Percentiles rank a stretch among this genome's conserved stretches.
These are phyloP conservation scores for Lophiotrema nucula DNA, from an alignment of 495 filamentous ascomycete genomes.

Conservation along the genomic window DNA sequence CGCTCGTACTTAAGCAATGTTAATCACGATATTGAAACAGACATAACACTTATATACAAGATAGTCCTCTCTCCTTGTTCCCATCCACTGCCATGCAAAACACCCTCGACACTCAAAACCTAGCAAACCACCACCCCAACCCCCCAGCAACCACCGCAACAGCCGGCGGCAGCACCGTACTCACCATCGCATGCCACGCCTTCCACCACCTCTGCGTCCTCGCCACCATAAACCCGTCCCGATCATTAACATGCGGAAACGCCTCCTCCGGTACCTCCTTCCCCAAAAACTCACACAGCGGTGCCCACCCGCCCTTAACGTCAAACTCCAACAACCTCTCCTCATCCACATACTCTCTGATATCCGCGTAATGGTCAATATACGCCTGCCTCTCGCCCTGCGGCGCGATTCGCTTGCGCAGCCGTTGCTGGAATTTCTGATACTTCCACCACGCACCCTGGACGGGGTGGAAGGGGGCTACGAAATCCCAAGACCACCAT, in stretches of 20 bases:
- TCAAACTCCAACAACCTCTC: background rate
- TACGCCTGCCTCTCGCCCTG: background rate
- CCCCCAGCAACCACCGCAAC: background rate
- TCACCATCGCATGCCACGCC: background rate
- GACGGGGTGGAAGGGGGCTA: background rate
- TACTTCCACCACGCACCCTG: background rate
- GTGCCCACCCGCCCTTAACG: background rate
- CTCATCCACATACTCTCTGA: background rate
- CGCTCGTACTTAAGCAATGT: too few relatives aligned
- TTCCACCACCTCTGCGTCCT: background rate
- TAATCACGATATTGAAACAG: too few relatives aligned
- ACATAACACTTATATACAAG: too few relatives aligned
- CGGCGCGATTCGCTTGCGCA: background rate
- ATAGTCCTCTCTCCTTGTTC: too few relatives aligned
- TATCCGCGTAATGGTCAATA: constrained; percentile 4
- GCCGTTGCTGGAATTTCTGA: too few relatives aligned
- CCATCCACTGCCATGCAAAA: too few relatives aligned
- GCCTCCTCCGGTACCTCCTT: background rate
- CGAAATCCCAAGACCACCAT: background rate
- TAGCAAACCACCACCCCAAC: background rate
- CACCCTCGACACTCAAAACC: too few relatives aligned
- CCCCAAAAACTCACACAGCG: constrained; percentile 1
- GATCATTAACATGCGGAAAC: constrained; percentile 4
- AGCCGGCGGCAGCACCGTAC: background rate
- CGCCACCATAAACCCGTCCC: background rate